Base-by-base conservation (phyloP, 345 rosid species). In the Erucastrum elatum region DNA sequence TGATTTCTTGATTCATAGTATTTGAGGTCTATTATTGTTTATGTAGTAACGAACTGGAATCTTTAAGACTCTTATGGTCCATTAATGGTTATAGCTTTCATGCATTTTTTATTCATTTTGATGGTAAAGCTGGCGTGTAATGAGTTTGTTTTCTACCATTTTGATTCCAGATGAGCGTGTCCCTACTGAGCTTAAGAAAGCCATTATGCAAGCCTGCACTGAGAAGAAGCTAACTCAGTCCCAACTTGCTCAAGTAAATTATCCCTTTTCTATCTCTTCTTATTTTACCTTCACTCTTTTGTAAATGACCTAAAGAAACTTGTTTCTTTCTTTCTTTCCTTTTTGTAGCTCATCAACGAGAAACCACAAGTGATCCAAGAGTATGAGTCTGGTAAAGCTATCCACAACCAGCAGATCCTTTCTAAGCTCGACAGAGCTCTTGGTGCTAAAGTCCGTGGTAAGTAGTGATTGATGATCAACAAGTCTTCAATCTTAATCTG, bases 361-460 rank as follows among this genome's bases (percentile, higher is more conserved):
- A 93, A 96, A 85, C 98, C 99, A 41, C 98, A 91, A 82, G 82
- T 91, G 44, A 87, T 96, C 56, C 98, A 96, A 79, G 99, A 96
- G 83, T 96, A 93, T 0, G 98, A 96, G 76, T 87, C 98, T 55
- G 99, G 99, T 37, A 96, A 96, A 81, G 98, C 99, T 49, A 91
- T 96, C 66, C 99, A 98, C 0, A 96, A 96, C 61, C 99, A 96
- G 74, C 97, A 93, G 86, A 86, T 91, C 58, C 87, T 96, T 25
- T 73, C 82, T 74, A 95, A 95, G 82, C 87, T 95, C 68, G 98
- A 96, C 88, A 90, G 98, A 85, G 92, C 96, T 41, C 99, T 96
- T 27, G 90, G 96, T 53, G 86, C 78, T 61, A 96, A 93, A 80
- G 91, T 93, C 55, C 92, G 97, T 31, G 98, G 98, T 5, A 95